Evolutionary conservation across 108 stramenopile species (phyloP), one percentile per base, ranked within the genome.

Genomic region (Fistulifera solaris): DNA sequence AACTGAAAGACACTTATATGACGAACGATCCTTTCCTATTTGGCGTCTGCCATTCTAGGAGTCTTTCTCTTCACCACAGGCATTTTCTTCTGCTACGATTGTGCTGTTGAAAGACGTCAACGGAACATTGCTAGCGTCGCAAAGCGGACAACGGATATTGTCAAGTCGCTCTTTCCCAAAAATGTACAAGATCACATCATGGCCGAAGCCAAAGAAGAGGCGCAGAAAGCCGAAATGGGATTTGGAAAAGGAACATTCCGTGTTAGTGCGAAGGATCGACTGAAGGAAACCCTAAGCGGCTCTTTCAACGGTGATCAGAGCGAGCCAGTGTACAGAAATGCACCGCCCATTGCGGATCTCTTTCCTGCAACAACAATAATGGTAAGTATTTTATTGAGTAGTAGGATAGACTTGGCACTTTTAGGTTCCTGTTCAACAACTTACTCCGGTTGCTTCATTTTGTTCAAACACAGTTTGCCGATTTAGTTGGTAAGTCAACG

Each of bases 21-120:
- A 78, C 76, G 7, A 61, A 64, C 13, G 45, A 41, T 17, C 73
- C 85, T 10, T 48, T 47, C 0, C 42, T 80, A 5, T 77, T 75
- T 28, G n/a, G 68, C 85, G 0, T 27, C 52, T 3, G 72, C 56
- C 11, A 65, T 70, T 6, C 52, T 71, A 11, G 27, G 67, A 3
- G 76, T 83, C 0, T 87, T 87, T 59, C 43, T 56, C 0, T 70
- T 65, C 38, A 66, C 58, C 6, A 14, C 48, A 5, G 27, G 26
- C 15, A 38, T 61, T 13, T 61, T 61, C 40, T 26, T 61, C 6
- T n/a, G 48, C 14, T 61, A 61, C 48, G 59, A 61, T 27, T 7
- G 23, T 6, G 21, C 27, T 19, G 59, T 61, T 17, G 45, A 61
- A 22, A 7, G 59, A 7, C 50, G 59, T 2, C 59, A 61, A 38